A percentile compares a stretch with the other conserved stretches of the same genome.
These are phyloP conservation scores for Talaromyces sp. DNA, from an alignment of 2,329 filamentous ascomycete genomes.

Conservation along the genomic window DNA sequence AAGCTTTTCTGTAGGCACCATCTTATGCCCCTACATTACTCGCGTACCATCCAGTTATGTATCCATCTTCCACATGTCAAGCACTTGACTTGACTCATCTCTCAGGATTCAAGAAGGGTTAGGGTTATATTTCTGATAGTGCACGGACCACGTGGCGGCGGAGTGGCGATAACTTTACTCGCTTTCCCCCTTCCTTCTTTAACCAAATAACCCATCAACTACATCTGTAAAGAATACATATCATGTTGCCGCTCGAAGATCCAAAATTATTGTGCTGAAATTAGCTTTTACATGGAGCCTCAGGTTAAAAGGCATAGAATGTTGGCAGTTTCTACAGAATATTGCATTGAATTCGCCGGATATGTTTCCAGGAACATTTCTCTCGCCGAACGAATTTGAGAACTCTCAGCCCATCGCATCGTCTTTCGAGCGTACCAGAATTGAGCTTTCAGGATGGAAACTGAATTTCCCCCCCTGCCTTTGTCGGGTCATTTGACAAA, in stretches of 20 bases:
- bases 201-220: background rate
- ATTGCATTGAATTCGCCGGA: background rate
- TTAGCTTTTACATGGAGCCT: background rate
- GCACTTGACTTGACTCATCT: background rate
- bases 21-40: background rate
- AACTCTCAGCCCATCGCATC: background rate
- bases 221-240: background rate
- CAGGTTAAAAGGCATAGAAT: background rate
- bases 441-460: slow-evolving; percentile 25
- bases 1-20: background rate
- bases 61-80: background rate
- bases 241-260: background rate
- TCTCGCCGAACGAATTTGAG: background rate
- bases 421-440: background rate
- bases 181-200: background rate
- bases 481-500: slow-evolving; percentile 1
- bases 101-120: background rate
- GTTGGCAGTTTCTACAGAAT: background rate
- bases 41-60: background rate
- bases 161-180: background rate
- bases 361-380: background rate
- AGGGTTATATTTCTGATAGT: background rate
- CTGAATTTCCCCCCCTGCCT: slow-evolving; percentile 28
- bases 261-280: too few relatives aligned
- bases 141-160: slow-evolving; percentile 18